Percentiles rank a stretch among this genome's conserved stretches.
Evolutionary conservation across 345 rosid genomes (phyloP).

Genomic region (Rhizophora apiculata): DNA sequence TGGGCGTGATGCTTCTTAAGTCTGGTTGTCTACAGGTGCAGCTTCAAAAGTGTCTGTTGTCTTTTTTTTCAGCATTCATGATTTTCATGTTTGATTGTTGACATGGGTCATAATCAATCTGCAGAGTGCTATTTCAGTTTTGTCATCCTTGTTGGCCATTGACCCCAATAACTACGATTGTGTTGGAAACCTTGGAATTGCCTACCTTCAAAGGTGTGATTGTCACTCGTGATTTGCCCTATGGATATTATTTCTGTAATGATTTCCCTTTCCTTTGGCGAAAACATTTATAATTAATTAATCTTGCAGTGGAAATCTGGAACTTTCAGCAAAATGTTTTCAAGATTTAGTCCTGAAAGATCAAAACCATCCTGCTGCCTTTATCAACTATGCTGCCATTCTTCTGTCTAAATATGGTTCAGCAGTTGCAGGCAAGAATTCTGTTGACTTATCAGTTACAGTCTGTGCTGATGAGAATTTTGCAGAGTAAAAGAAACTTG

Average conservation of each 20-base stretch:
- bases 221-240: not conserved
- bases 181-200: slow-evolving; percentile 88
- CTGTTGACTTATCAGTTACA: not conserved
- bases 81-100: slow-evolving; percentile 18
- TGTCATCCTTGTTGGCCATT: slow-evolving; percentile 59
- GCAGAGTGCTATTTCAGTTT: slow-evolving; percentile 76
- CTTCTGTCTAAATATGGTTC: slow-evolving; percentile 82
- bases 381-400: slow-evolving; percentile 75
- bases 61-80: slow-evolving; percentile 8
- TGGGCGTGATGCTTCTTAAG: slow-evolving; percentile 83
- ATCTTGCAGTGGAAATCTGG: slow-evolving; percentile 72
- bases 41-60: slow-evolving; percentile 10
- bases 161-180: slow-evolving; percentile 80
- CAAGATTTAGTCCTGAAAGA: slow-evolving; percentile 83
- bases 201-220: slow-evolving; percentile 72
- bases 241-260: not conserved
- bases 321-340: slow-evolving; percentile 77
- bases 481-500: not conserved
- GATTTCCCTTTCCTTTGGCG: not conserved
- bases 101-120: slow-evolving; percentile 14
- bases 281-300: slow-evolving; percentile 8
- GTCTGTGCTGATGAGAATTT: no score
- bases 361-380: slow-evolving; percentile 90
- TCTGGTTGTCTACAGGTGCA: slow-evolving; percentile 78
- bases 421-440: slow-evolving; percentile 66